Conservation (phyloP, 768 basidiomycete genomes). For the Chalciporus pseudorubinellus region DNA sequence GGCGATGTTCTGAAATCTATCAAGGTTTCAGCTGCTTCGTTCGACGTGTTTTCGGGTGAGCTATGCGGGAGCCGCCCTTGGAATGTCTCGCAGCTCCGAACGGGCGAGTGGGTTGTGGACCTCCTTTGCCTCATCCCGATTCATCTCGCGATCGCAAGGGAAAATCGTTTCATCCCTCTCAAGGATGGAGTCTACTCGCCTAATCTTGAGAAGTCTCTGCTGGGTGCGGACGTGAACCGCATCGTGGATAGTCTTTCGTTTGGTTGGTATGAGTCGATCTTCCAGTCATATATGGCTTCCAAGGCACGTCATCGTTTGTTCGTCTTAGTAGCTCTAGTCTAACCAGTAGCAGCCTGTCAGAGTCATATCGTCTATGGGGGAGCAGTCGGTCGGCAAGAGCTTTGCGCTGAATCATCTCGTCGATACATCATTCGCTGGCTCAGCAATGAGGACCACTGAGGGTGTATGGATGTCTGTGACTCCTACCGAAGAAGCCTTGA, state of each 20-base stretch:
- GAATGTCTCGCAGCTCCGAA: conserved; percentile 39
- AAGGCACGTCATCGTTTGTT: conserved; percentile 37
- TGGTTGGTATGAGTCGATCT: conserved; percentile 65
- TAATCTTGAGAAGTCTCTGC: conserved; percentile 47
- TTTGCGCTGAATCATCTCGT: conserved; percentile 58
- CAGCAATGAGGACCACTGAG: conserved; percentile 63
- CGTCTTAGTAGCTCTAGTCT: background rate
- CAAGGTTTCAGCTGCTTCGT: conserved; percentile 32
- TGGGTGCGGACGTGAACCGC: conserved; percentile 58
- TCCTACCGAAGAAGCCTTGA: conserved; percentile 50
- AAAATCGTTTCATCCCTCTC: conserved; percentile 60
- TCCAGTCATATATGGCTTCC: conserved; percentile 58
- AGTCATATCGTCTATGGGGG: conserved; percentile 68
- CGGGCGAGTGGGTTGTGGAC: conserved; percentile 63
- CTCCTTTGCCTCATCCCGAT: conserved; percentile 63
- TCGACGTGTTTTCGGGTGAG: conserved; percentile 25
- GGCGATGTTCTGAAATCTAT: conserved; percentile 42
- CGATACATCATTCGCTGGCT: conserved; percentile 65
- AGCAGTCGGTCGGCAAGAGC: conserved; percentile 65
- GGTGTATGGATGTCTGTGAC: conserved; percentile 70
- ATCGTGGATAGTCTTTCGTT: conserved; percentile 56
- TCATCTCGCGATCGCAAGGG: conserved; percentile 58
- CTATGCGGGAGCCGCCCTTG: conserved; percentile 16
- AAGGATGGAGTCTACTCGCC: conserved; percentile 56
- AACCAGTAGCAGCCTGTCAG: conserved; percentile 48